These are phyloP conservation scores for Halophytophthora batemanensis DNA, from an alignment of 352 stramenopile genomes.

Conservation along the genomic window DNA sequence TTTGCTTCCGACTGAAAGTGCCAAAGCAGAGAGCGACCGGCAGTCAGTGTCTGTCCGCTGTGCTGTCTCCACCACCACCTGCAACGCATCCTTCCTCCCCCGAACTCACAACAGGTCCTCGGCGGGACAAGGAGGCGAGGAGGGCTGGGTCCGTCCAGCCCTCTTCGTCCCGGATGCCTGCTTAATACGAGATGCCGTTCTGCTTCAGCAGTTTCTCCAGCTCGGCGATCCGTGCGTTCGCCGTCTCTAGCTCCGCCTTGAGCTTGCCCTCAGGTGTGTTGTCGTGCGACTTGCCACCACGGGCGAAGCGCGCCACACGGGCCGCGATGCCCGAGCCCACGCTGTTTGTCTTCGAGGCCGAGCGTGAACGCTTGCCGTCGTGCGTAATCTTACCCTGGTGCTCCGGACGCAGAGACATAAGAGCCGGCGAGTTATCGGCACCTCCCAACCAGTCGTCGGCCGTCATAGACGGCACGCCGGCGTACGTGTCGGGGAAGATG, in stretches of 20 bases:
- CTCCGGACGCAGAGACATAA: conserved; percentile 93
- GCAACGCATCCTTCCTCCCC: conserved; percentile 23
- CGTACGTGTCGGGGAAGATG: conserved; percentile 97
- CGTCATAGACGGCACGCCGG: conserved; percentile 92
- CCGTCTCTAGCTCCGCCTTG: conserved; percentile 72
- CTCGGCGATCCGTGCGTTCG: conserved; percentile 82
- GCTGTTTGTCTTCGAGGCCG: conserved; percentile 36
- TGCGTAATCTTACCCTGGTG: conserved; percentile 84
- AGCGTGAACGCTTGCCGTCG: conserved; percentile 73
- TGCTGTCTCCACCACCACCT: conserved; percentile 25
- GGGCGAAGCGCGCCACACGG: conserved; percentile 44
- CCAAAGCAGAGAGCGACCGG: conserved; percentile 36
- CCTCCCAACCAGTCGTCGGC: conserved; percentile 96
- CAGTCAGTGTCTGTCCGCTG: conserved; percentile 23
- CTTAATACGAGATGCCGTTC: conserved; percentile 83
- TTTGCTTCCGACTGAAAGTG: conserved; percentile 43
- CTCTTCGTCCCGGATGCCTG: conserved; percentile 17
- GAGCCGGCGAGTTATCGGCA: conserved; percentile 90
- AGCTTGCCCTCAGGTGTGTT: conserved; percentile 56
- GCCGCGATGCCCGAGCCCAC: conserved; percentile 39
- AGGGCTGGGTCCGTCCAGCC: conserved; percentile 20
- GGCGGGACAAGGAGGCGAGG: conserved; percentile 23
- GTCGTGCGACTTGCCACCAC: conserved; percentile 28
- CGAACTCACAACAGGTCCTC: conserved; percentile 24
- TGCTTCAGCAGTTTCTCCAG: conserved; percentile 78